Evolutionary conservation across 805 yeast species (phyloP), one percentile per base, ranked within the genome.

Genomic region (Cyberlindnera lachancei): DNA sequence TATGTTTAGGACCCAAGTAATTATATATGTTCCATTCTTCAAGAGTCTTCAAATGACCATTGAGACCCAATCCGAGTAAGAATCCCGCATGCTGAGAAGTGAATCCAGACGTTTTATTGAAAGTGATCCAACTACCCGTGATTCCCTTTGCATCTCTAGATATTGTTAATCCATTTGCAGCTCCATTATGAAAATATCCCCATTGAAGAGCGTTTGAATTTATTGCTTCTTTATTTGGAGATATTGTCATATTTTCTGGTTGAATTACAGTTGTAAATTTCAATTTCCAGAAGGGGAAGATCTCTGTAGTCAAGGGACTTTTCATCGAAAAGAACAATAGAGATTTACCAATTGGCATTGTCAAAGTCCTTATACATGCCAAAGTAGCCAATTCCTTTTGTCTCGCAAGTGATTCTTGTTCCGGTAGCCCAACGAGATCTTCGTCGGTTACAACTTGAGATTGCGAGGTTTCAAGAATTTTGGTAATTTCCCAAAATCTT

Each of bases 21-120:
- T 90, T 88, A 54, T 86, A 92, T 19, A 90, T 82, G 52, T 88
- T 96, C 96, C 97, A 92, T 54, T 92, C 96, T 48, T 90, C 97
- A 17, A 92, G 59, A 25, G 68, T 66, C 35, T 71, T 75, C 46
- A 92, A 59, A 52, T 88, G 95, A 0, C 97, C 97, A 56, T 85
- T 85, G 19, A 92, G 60, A 0, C 99, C 99, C 17, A 92, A 62
- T 0, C 96, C 98, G 14, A 86, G 58, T n/a, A 92, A 57, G 45
- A 92, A 87, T 0, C 99, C 99, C 15, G 96, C 96, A 61, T 88
- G 96, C 40, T 84, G 88, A 0, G 95, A 71, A 44, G 74, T 76
- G 20, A 82, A 53, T 5, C 61, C 67, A 1, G 70, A 68, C 0
- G 14, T 6, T 44, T 78, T 80, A 45, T 85, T 85, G 52, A 83